Conservation (phyloP, 768 basidiomycete genomes). For the Leccinellum rugosiceps region DNA sequence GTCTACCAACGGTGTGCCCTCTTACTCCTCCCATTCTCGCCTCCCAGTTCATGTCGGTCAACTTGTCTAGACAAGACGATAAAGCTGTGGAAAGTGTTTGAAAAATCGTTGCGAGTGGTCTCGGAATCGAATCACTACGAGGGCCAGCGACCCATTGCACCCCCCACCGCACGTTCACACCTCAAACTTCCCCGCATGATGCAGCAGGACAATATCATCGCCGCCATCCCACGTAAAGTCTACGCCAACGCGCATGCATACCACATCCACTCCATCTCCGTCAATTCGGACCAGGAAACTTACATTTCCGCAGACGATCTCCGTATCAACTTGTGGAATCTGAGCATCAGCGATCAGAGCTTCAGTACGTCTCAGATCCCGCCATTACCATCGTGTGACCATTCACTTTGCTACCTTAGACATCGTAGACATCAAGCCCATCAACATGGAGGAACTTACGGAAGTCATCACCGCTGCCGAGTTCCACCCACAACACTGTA, state of each 20-base stretch:
- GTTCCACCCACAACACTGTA: conserved; percentile 97
- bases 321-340: conserved; percentile 96
- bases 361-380: conserved; percentile 71
- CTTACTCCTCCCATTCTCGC: background rate
- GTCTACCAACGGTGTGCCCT: conserved; percentile 84
- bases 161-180: conserved; percentile 54
- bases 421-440: conserved; percentile 99
- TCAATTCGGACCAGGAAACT: conserved; percentile 99
- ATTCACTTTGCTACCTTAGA: conserved; percentile 46
- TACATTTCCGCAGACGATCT: conserved; percentile 99
- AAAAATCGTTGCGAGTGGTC: conserved; percentile 93
- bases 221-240: conserved; percentile 96
- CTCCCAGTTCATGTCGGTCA: background rate
- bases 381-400: background rate
- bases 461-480: conserved; percentile 99
- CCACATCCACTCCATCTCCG: conserved; percentile 99
- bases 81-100: conserved; percentile 99
- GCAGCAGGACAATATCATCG: conserved; percentile 96
- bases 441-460: conserved; percentile 99
- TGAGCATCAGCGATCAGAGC: conserved; percentile 97
- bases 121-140: conserved; percentile 94
- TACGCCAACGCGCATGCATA: conserved; percentile 99
- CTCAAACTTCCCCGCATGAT: conserved; percentile 89
- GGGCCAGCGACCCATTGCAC: conserved; percentile 66
- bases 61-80: conserved; percentile 88